Percentiles rank a stretch among this genome's conserved stretches.
Conservation (phyloP, 345 rosid genomes). For the Viola odorata region DNA sequence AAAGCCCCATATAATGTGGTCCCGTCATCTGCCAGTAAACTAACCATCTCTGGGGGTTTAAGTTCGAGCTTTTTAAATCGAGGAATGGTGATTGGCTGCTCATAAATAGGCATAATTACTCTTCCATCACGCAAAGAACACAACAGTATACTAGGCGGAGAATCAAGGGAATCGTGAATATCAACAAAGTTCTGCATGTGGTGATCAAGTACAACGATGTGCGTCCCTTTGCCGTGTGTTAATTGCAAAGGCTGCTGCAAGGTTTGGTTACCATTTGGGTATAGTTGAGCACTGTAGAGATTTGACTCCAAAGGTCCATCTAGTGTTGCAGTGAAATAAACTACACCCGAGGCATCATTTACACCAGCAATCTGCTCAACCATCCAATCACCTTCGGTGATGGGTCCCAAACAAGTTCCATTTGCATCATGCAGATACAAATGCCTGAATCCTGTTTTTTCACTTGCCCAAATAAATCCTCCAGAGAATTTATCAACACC, state of each 20-base stretch:
- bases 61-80: slow-evolving; percentile 51
- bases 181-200: slow-evolving; percentile 79
- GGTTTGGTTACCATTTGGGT: slow-evolving; percentile 28
- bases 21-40: slow-evolving; percentile 70
- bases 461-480: slow-evolving; percentile 97
- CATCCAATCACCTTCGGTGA: slow-evolving; percentile 89
- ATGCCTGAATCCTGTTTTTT: slow-evolving; percentile 81
- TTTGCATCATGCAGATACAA: slow-evolving; percentile 69
- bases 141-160: slow-evolving; percentile 60
- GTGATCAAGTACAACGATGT: slow-evolving; percentile 71
- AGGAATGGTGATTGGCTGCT: slow-evolving; percentile 52
- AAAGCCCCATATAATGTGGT: slow-evolving; percentile 65
- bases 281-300: slow-evolving; percentile 58
- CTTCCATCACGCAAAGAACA: slow-evolving; percentile 65
- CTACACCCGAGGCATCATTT: slow-evolving; percentile 54
- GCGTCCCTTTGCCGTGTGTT: slow-evolving; percentile 84
- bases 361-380: slow-evolving; percentile 88
- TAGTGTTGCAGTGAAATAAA: slow-evolving; percentile 76
- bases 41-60: slow-evolving; percentile 70
- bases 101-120: slow-evolving; percentile 54
- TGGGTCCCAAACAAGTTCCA: slow-evolving; percentile 69
- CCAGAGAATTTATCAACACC: slow-evolving; percentile 45
- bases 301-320: slow-evolving; percentile 77
- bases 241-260: slow-evolving; percentile 52
- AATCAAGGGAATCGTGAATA: slow-evolving; percentile 72